Percentiles rank a stretch among this genome's conserved stretches.
phyloP scores from a whole-genome alignment of 2,329 filamentous ascomycete genomes.

The Eurotiales sp. region DNA sequence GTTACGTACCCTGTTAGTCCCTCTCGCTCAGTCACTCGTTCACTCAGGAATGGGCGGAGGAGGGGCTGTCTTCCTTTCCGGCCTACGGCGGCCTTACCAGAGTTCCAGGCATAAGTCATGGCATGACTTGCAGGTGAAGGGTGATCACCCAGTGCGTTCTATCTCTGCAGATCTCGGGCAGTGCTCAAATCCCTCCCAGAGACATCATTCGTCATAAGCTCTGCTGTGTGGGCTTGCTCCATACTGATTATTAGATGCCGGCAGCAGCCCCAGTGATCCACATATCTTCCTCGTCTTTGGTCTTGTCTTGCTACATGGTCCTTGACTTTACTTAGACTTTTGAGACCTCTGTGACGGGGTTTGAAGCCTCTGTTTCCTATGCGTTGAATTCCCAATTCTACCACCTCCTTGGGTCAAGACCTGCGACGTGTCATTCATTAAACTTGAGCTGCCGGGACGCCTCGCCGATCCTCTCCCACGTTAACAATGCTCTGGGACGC shows the following conservation, averaged over 20 bases:
- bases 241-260: constrained; percentile 14
- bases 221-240: constrained; percentile 9
- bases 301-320: background rate
- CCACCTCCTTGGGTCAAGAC: constrained; percentile 9
- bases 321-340: background rate
- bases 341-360: constrained; percentile 1
- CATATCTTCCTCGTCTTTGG: constrained; percentile 10
- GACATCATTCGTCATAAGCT: constrained; percentile 14
- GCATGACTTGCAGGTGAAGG: constrained; percentile 19
- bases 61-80: background rate
- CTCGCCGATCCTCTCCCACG: constrained; percentile 13
- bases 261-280: constrained; percentile 14
- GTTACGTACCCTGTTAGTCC: too few species aligned
- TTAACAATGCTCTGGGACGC: constrained; percentile 6
- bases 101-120: constrained; percentile 15
- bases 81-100: too few species aligned
- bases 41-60: background rate
- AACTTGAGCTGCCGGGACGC: constrained; percentile 12
- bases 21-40: too few species aligned
- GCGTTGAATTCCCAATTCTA: constrained; percentile 5
- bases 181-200: constrained; percentile 11
- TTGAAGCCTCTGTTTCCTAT: constrained; percentile 3
- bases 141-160: constrained; percentile 15
- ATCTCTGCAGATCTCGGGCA: constrained; percentile 15
- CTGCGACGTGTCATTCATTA: constrained; percentile 19